Evolutionary conservation across 768 basidiomycete genomes (phyloP).

Genomic region (Amanita polypyramis): DNA sequence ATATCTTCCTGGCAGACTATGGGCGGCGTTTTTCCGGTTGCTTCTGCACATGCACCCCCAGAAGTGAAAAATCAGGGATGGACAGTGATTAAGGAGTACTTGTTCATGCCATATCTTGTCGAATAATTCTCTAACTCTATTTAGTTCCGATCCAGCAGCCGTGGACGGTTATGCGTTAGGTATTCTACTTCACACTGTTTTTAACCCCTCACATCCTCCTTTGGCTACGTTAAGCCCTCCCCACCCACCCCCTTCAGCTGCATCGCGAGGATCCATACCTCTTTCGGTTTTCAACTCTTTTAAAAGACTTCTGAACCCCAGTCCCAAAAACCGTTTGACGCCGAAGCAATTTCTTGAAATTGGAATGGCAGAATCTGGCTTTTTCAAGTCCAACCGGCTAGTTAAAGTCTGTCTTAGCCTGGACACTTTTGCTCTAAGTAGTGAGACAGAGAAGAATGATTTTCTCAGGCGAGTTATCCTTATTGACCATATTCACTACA

Average conservation of each 20-base stretch:
- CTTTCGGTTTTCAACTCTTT: conserved; percentile 62
- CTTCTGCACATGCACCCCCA: conserved; percentile 56
- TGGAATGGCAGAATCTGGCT: conserved; percentile 75
- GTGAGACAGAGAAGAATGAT: conserved; percentile 68
- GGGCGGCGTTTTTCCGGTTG: conserved; percentile 54
- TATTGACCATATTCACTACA: neutral
- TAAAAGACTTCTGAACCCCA: conserved; percentile 87
- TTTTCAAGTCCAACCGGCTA: conserved; percentile 74
- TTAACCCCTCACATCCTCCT: conserved; percentile 74
- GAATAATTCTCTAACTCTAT: conserved; percentile 4
- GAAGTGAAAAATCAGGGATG: conserved; percentile 88
- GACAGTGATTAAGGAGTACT: conserved; percentile 74
- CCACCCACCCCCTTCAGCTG: conserved; percentile 68
- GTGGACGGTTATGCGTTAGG: conserved; percentile 87
- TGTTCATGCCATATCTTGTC: neutral
- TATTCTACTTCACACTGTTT: conserved; percentile 73
- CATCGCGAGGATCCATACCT: conserved; percentile 73
- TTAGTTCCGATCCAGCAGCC: conserved; percentile 42
- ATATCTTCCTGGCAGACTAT: conserved; percentile 37
- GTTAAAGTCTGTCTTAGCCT: conserved; percentile 79
- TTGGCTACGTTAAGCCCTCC: conserved; percentile 62
- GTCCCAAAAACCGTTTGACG: conserved; percentile 66
- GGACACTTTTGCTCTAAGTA: conserved; percentile 73
- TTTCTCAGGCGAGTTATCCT: conserved; percentile 50
- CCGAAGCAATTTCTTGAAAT: conserved; percentile 69